Percentiles rank a stretch among this genome's conserved stretches.
phyloP scores from a whole-genome alignment of 2,329 filamentous ascomycete species.

The Arthroderma sp. region DNA sequence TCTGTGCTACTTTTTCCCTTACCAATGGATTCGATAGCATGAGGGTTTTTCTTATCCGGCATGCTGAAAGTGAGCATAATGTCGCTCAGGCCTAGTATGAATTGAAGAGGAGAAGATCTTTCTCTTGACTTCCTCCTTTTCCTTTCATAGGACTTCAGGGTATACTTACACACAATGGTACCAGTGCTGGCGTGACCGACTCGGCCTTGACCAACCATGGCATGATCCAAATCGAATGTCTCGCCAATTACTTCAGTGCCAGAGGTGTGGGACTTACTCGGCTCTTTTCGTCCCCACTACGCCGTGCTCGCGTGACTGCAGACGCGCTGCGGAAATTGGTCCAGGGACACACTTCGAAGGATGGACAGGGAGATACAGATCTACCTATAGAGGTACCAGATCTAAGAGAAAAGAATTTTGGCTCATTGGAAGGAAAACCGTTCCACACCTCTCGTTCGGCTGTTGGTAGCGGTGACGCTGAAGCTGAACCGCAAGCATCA shows the following conservation, averaged over 20 bases:
- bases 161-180: constrained; percentile 4
- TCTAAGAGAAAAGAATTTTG: constrained; percentile 30
- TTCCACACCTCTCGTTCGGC: background rate
- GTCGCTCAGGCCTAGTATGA: constrained; percentile 41
- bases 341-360: constrained; percentile 2
- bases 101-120: constrained; percentile 1
- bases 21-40: constrained; percentile 25
- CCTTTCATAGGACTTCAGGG: background rate
- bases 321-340: constrained; percentile 13
- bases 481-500: constrained; percentile 51
- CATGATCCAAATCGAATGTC: constrained; percentile 58
- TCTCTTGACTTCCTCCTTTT: background rate
- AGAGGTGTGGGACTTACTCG: constrained; percentile 52
- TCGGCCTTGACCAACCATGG: constrained; percentile 71
- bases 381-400: constrained; percentile 11
- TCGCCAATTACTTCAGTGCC: constrained; percentile 54
- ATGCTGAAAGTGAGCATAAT: constrained; percentile 85
- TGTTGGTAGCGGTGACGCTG: constrained; percentile 9
- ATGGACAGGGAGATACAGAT: constrained; percentile 4
- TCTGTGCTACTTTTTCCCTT: background rate
- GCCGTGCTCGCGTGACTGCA: constrained; percentile 48
- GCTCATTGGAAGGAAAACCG: constrained; percentile 25
- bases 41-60: constrained; percentile 64
- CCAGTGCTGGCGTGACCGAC: constrained; percentile 63
- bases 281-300: constrained; percentile 65